Conservation (phyloP, 2,329 filamentous ascomycete species). For the Elsinoe ampelina region DNA sequence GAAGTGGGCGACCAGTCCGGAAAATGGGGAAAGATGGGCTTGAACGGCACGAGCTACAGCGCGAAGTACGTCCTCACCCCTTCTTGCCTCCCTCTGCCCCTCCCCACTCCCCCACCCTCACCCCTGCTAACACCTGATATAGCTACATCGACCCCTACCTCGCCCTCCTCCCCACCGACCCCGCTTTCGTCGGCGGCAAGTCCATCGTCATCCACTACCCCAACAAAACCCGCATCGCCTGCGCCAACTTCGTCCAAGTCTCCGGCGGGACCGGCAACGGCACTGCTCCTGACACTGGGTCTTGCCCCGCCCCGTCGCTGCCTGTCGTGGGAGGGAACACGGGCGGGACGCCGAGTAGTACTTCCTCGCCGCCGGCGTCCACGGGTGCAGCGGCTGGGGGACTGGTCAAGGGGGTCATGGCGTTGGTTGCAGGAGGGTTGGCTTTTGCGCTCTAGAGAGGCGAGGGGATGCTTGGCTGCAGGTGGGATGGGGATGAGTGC, state of each 20-base stretch:
- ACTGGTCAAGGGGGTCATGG: not conserved
- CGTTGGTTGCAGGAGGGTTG: not conserved
- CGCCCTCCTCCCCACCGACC: conserved; percentile 32
- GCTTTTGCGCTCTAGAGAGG: not conserved
- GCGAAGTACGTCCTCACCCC: conserved; percentile 21
- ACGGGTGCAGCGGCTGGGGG: not conserved
- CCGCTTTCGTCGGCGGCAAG: conserved; percentile 45
- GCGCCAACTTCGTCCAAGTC: conserved; percentile 29
- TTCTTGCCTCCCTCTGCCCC: not conserved
- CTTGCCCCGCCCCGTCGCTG: not conserved
- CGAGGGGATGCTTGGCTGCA: not conserved
- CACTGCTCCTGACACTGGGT: not conserved
- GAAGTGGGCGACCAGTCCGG: conserved; percentile 69
- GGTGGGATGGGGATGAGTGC: no score
- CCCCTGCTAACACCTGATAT: not conserved
- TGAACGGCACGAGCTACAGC: conserved; percentile 21
- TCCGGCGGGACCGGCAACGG: not conserved
- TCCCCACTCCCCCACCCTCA: not conserved
- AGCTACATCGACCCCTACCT: conserved; percentile 44
- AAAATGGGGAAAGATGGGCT: conserved; percentile 55
- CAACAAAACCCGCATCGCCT: conserved; percentile 46
- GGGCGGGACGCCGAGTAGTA: not conserved
- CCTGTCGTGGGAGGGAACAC: not conserved
- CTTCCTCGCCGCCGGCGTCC: not conserved
- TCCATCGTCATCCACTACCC: conserved; percentile 46